phyloP scores from a whole-genome alignment of 2,329 filamentous ascomycete species.

The Tetracladium maxilliforme region DNA sequence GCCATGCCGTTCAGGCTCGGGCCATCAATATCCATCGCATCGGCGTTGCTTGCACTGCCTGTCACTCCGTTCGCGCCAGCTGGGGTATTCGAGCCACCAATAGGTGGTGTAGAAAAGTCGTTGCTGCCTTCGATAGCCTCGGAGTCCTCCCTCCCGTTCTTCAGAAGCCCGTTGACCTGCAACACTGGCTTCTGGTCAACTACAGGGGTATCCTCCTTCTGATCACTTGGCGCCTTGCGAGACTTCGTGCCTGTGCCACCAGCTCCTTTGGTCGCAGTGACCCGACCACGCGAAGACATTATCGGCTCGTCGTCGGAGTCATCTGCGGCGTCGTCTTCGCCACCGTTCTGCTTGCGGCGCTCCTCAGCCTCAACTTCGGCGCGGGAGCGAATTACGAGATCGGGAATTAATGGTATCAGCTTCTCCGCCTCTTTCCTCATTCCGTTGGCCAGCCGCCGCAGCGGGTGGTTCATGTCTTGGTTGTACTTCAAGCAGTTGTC shows the following conservation, averaged over 20 bases:
- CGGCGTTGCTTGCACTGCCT: slow-evolving; percentile 57
- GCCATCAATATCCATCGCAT: slow-evolving; percentile 79
- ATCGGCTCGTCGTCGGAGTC: slow-evolving; percentile 97
- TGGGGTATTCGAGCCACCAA: slow-evolving; percentile 64
- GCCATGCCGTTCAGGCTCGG: slow-evolving; percentile 53
- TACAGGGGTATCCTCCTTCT: slow-evolving; percentile 66
- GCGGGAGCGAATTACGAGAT: slow-evolving; percentile 77
- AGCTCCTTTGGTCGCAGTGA: too few relatives aligned
- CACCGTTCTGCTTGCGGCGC: slow-evolving; percentile 72
- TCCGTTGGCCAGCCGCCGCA: slow-evolving; percentile 83
- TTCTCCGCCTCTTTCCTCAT: slow-evolving; percentile 98
- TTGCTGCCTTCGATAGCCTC: slow-evolving; percentile 70
- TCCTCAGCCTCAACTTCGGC: slow-evolving; percentile 88
- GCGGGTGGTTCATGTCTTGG: slow-evolving; percentile 70
- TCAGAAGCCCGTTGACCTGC: slow-evolving; percentile 49
- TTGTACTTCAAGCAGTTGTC: slow-evolving; percentile 95
- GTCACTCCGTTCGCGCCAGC: slow-evolving; percentile 52
- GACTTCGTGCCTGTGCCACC: slow-evolving; percentile 59
- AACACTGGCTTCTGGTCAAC: slow-evolving; percentile 60
- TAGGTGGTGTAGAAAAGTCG: slow-evolving; percentile 71
- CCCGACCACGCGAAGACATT: slow-evolving; percentile 87
- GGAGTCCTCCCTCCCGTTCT: slow-evolving; percentile 55
- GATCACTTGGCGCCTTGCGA: slow-evolving; percentile 58
- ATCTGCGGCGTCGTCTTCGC: slow-evolving; percentile 69
- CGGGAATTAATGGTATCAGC: slow-evolving; percentile 85